Evolutionary conservation across 495 filamentous ascomycete genomes (phyloP), one percentile per base, ranked within the genome.

Genomic region (Neurospora hispaniola): DNA sequence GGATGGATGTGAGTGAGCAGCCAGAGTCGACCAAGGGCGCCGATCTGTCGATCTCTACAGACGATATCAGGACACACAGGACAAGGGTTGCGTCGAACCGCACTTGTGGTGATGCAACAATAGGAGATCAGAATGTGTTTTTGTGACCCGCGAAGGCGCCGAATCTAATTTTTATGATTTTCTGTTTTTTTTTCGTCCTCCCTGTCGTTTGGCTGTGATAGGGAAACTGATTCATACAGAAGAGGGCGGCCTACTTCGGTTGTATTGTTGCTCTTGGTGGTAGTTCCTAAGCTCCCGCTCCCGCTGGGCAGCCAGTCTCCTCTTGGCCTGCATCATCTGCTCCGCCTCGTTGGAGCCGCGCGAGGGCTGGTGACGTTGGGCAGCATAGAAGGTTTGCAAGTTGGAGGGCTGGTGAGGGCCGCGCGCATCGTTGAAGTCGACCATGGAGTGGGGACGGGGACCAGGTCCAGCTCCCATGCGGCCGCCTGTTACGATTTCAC

Each of bases 231-330:
- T 84, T 82, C 85, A 86, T 85, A 86, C 84, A 86, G 86, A 82
- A 86, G 86, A 88, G 85, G 86, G 85, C 78, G 86, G 87, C 87
- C 87, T 89, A 99, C 96, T 97, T 91, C 95, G 91, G 85, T 98
- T 96, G 87, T 96, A 98, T 89, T 99, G 96, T 88, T 99, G 96
- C 87, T 99, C 96, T 86, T 98, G 96, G 84, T 99, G 96, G 86
- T 98, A 98, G 84, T 99, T 99, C 84, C 96, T 93, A 83, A 99
- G 90, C 86, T 99, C 96, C 83, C 96, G 92, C 87, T 99, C 96
- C 84, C 96, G 93, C 84, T 97, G 95, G 84, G 96, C 96, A 74
- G 96, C 96, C 91, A 97, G 94, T 86, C 94, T 93, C 84, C 96
- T 91, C 86, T 99, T 98, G 80, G 93, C 94, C 89, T 98, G 96